Evolutionary conservation across 2,329 filamentous ascomycete species (phyloP).

Genomic region (Talaromyces sp.): DNA sequence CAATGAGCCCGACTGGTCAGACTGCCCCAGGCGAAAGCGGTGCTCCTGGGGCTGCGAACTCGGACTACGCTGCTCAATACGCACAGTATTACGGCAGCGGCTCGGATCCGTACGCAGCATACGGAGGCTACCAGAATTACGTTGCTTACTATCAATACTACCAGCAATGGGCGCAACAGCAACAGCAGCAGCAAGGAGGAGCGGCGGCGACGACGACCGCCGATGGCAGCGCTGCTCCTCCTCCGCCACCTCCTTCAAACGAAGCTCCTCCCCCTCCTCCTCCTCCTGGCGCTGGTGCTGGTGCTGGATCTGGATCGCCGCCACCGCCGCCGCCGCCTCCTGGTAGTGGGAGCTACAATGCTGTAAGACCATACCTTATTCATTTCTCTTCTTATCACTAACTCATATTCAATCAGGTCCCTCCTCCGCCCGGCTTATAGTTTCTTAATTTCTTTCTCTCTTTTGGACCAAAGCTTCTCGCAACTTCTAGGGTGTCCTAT

Average conservation of each 20-base stretch:
- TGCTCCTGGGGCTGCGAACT: slow-evolving; percentile 20
- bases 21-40: slow-evolving; percentile 30
- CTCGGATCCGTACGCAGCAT: slow-evolving; percentile 80
- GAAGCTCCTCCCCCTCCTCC: slow-evolving; percentile 50
- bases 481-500: background rate
- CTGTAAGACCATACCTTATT: slow-evolving; percentile 47
- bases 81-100: slow-evolving; percentile 65
- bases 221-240: slow-evolving; percentile 43
- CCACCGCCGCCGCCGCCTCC: slow-evolving; percentile 57
- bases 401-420: slow-evolving; percentile 33
- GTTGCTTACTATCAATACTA: slow-evolving; percentile 62
- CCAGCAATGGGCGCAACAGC: slow-evolving; percentile 55
- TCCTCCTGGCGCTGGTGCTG: slow-evolving; percentile 53
- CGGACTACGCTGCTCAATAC: slow-evolving; percentile 76
- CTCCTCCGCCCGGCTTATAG: slow-evolving; percentile 48
- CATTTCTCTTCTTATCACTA: background rate
- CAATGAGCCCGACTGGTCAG: slow-evolving; percentile 40
- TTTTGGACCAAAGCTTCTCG: background rate
- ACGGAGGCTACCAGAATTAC: slow-evolving; percentile 79
- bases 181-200: slow-evolving; percentile 44
- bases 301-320: slow-evolving; percentile 53
- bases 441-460: background rate
- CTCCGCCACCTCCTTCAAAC: slow-evolving; percentile 8
- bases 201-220: slow-evolving; percentile 29
- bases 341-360: slow-evolving; percentile 53